These are phyloP conservation scores for Suzukiozyma palmioleophila DNA, from an alignment of 1,139 yeast species.

Conservation along the genomic window DNA sequence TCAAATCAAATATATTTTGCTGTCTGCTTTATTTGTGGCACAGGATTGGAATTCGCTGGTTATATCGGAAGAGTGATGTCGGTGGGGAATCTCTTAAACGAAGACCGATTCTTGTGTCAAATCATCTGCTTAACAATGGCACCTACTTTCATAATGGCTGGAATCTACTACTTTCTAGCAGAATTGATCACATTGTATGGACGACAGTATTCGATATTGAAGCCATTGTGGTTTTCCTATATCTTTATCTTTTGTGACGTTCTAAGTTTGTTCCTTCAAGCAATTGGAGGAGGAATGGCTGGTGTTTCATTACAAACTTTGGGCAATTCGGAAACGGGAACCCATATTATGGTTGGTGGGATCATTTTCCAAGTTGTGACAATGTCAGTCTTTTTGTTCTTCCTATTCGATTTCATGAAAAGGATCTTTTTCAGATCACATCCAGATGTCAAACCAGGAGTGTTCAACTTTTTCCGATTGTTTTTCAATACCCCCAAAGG, in stretches of 20 bases:
- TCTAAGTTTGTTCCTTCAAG: conserved; percentile 30
- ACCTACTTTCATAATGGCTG: conserved; percentile 40
- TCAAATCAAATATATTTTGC: conserved; percentile 73
- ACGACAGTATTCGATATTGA: conserved; percentile 19
- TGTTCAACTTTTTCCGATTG: conserved; percentile 11
- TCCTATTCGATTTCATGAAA: conserved; percentile 24
- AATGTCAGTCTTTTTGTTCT: conserved; percentile 28
- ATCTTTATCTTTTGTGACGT: conserved; percentile 33
- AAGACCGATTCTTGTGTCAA: conserved; percentile 26
- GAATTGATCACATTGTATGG: conserved; percentile 31
- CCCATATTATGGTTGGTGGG: conserved; percentile 35
- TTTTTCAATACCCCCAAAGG: conserved; percentile 23
- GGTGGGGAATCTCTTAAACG: conserved; percentile 26
- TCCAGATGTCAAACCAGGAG: conserved; percentile 4
- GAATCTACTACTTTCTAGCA: conserved; percentile 32
- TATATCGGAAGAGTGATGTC: conserved; percentile 56
- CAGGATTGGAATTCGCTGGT: conserved; percentile 64
- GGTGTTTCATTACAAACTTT: conserved; percentile 18
- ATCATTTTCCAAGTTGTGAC: conserved; percentile 35
- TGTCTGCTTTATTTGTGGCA: conserved; percentile 55
- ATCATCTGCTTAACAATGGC: conserved; percentile 33
- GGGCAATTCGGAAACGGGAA: conserved; percentile 20
- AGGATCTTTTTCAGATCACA: conserved; percentile 18
- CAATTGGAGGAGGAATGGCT: conserved; percentile 35
- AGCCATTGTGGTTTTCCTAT: conserved; percentile 33